Evolutionary conservation across 2,329 filamentous ascomycete species (phyloP), one percentile per base, ranked within the genome.

Genomic region (Domatiomyces globalis): DNA sequence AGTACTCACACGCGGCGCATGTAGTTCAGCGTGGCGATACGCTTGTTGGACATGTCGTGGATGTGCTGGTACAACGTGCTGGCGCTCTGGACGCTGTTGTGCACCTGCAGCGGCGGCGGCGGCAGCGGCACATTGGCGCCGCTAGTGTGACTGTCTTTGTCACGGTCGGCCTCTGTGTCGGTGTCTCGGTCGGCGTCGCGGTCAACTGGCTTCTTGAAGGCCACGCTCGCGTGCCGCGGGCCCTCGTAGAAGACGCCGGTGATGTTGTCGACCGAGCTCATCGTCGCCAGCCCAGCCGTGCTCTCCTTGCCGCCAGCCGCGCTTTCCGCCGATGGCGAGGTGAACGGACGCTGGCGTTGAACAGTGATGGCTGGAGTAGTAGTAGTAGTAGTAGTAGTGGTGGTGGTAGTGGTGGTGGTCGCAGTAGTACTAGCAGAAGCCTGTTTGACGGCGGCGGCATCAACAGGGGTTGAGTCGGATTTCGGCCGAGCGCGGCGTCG

Each of bases 1-100:
- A 9, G 15, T 36, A 76, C 86, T 61, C 71, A 94, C 87, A 88
- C 84, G 71, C 94, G 95, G 56, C 89, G 80, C 57, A 98, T 68
- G 65, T 98, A 98, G 62, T 94, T 87, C 43, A 98, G 68, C 0
- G 92, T 96, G 1, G 87, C 88, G 72, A 98, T 95, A 60, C 92
- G 79, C 73, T 98, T 98, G 53, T 84, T 83, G 39, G 87, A 84
- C 61, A 87, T 79, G 54, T 96, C 90, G 52, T 90, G 85, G 55
- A 98, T 80, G 57, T 81, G 77, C 59, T 80, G 74, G 64, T 79
- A 81, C 51, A 82, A 43, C 15, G 54, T 27, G 27, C 29, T 47
- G 3, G 45, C 20, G n/a, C 17, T 47, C 27, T n/a, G 17, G 15
- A 33, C 27, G 4, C 20, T 22, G 27, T 15, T 47, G 25, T 47